These are phyloP conservation scores for Serendipita sp. DNA, from an alignment of 768 basidiomycete genomes.

Conservation along the genomic window DNA sequence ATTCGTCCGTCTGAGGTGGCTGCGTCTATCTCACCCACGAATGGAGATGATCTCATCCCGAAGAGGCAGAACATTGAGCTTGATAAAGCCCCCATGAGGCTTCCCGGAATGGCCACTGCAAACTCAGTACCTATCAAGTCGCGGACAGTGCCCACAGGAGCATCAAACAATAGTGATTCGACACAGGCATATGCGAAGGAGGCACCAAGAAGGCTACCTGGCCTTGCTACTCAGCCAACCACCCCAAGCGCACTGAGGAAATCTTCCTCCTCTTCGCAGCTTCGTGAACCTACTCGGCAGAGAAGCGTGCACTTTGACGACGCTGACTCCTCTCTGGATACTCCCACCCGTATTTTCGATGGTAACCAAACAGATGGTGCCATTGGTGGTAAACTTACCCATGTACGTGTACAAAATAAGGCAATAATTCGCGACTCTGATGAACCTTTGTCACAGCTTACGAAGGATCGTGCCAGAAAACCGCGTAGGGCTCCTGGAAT, in stretches of 20 bases:
- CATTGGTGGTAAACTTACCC: not conserved
- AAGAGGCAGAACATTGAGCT: not conserved
- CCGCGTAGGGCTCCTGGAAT: slow-evolving; percentile 31
- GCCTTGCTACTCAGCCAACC: not conserved
- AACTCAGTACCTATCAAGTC: not conserved
- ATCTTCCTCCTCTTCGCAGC: not conserved
- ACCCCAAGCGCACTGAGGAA: not conserved
- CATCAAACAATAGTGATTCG: not conserved
- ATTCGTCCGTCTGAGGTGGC: not conserved
- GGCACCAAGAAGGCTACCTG: not conserved
- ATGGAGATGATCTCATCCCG: not conserved
- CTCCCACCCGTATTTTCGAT: not conserved
- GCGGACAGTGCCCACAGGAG: not conserved
- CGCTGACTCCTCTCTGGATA: not conserved
- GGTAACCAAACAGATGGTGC: not conserved
- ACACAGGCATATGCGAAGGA: not conserved
- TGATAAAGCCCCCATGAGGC: not conserved
- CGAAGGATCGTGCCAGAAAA: slow-evolving; percentile 56
- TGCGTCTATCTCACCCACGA: slow-evolving; percentile 16
- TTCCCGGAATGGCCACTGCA: not conserved
- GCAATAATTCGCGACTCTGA: not conserved
- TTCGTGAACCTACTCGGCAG: not conserved
- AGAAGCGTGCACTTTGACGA: slow-evolving; percentile 5
- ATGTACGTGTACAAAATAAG: not conserved
- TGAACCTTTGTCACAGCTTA: slow-evolving; percentile 39